phyloP scores from a whole-genome alignment of 805 yeast species.

The Cyberlindnera mississippiensis region DNA sequence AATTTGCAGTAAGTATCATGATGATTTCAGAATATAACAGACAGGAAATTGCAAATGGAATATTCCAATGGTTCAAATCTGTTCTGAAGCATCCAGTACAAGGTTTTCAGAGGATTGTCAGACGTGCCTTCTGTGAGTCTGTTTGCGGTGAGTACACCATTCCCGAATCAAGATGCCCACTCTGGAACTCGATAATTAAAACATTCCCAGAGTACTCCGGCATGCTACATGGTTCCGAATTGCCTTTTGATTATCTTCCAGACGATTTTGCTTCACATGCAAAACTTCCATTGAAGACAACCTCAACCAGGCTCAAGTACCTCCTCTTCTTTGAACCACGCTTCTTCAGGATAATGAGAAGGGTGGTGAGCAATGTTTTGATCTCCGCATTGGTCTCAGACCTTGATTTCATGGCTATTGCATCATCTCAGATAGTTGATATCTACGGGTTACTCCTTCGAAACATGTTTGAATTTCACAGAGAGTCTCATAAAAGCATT shows the following conservation, averaged over 20 bases:
- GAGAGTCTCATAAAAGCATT: constrained; percentile 83
- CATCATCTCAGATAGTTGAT: constrained; percentile 50
- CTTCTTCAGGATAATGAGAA: constrained; percentile 49
- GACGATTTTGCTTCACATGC: neutral
- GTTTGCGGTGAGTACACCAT: constrained; percentile 32
- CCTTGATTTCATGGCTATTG: constrained; percentile 39
- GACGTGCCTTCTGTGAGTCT: constrained; percentile 40
- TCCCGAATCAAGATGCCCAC: constrained; percentile 17
- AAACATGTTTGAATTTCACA: constrained; percentile 55
- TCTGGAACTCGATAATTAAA: constrained; percentile 20
- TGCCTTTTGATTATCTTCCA: constrained; percentile 12
- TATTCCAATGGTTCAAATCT: constrained; percentile 50
- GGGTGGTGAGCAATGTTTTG: constrained; percentile 42
- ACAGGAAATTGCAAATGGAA: constrained; percentile 41
- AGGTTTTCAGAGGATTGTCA: constrained; percentile 36
- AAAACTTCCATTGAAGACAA: constrained; percentile 28
- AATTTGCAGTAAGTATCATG: constrained; percentile 35
- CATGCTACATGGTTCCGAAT: constrained; percentile 13
- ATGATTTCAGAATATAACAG: constrained; percentile 48
- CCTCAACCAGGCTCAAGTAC: constrained; percentile 50
- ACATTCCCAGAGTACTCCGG: constrained; percentile 13
- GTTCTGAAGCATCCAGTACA: constrained; percentile 36
- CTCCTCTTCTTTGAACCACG: constrained; percentile 58
- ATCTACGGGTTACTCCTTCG: constrained; percentile 49
- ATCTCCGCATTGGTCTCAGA: constrained; percentile 56